Conservation (phyloP, 306 rosid species). For the Prunus mume region DNA sequence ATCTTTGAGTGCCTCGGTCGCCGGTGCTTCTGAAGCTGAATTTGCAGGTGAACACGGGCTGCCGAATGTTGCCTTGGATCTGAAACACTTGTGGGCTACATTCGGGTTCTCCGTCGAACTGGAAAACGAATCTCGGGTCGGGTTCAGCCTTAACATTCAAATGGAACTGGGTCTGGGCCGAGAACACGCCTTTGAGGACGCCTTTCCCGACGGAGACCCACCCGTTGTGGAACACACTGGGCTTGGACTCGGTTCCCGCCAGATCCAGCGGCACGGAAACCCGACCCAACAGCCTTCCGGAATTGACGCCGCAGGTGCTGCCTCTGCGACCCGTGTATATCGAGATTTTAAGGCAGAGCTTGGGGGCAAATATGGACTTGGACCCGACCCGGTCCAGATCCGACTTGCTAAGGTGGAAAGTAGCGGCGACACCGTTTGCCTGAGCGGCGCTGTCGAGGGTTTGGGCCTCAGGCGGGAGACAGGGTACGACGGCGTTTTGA, state of each 20-base stretch:
- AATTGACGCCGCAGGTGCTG: slow-evolving; percentile 35
- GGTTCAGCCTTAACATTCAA: slow-evolving; percentile 58
- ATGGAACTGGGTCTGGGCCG: slow-evolving; percentile 46
- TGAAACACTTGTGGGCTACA: slow-evolving; percentile 90
- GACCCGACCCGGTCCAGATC: slow-evolving; percentile 52
- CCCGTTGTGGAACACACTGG: slow-evolving; percentile 58
- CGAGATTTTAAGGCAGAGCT: slow-evolving; percentile 36
- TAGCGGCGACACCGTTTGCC: slow-evolving; percentile 42
- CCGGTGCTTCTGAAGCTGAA: slow-evolving; percentile 37
- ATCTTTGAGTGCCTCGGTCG: slow-evolving; percentile 35
- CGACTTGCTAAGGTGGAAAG: slow-evolving; percentile 58
- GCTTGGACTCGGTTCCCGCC: slow-evolving; percentile 28
- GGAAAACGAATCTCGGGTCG: slow-evolving; percentile 74
- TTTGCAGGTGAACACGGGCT: slow-evolving; percentile 45
- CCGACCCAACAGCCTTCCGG: slow-evolving; percentile 48
- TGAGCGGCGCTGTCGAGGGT: slow-evolving; percentile 38
- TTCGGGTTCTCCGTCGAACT: slow-evolving; percentile 81
- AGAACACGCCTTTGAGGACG: slow-evolving; percentile 12
- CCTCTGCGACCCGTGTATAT: slow-evolving; percentile 41
- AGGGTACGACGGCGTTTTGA: slow-evolving; percentile 59
- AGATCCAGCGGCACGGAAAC: slow-evolving; percentile 53
- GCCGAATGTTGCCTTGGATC: slow-evolving; percentile 48
- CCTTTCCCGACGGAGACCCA: slow-evolving; percentile 47
- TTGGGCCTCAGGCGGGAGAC: slow-evolving; percentile 39
- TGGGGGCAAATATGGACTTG: slow-evolving; percentile 44